A percentile compares a stretch with the other conserved stretches of the same genome.
phyloP scores from a whole-genome alignment of 352 stramenopile genomes.

The Stephanocyclus meneghinianus region DNA sequence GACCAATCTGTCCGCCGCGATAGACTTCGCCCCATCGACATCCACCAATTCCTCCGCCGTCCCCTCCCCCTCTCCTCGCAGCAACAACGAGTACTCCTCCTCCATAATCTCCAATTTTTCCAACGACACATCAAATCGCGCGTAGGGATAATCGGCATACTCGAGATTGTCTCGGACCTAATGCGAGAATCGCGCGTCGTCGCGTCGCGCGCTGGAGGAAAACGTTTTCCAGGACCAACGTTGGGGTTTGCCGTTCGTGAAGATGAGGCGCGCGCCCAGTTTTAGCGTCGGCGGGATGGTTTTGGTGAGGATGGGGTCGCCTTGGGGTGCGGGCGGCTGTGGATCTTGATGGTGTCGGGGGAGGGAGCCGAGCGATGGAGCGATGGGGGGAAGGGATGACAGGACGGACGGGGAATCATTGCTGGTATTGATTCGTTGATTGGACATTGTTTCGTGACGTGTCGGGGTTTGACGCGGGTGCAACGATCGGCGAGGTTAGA shows the following conservation, averaged over 20 bases:
- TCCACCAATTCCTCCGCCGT: neutral
- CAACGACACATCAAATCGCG: conserved; percentile 82
- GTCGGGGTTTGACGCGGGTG: no score
- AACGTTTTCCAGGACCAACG: conserved; percentile 82
- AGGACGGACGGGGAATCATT: neutral
- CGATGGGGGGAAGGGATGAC: conserved; percentile 14
- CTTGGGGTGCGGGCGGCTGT: neutral
- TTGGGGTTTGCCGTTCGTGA: conserved; percentile 43
- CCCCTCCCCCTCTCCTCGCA: neutral
- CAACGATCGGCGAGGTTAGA: no score
- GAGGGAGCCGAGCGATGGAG: no score
- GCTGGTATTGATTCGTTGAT: no score
- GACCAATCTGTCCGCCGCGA: neutral
- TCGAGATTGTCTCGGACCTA: conserved; percentile 78
- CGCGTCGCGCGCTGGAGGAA: conserved; percentile 62
- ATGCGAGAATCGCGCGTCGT: conserved; percentile 73
- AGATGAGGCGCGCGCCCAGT: conserved; percentile 64
- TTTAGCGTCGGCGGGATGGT: conserved; percentile 48
- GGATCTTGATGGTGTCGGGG: no score
- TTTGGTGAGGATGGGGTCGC: neutral
- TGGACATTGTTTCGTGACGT: no score
- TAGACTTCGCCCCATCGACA: neutral
- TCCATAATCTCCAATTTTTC: conserved; percentile 75
- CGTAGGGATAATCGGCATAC: conserved; percentile 85
- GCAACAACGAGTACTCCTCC: conserved; percentile 72